Evolutionary conservation across 2,329 filamentous ascomycete species (phyloP).

Genomic region (Domatiomyces catenatus): DNA sequence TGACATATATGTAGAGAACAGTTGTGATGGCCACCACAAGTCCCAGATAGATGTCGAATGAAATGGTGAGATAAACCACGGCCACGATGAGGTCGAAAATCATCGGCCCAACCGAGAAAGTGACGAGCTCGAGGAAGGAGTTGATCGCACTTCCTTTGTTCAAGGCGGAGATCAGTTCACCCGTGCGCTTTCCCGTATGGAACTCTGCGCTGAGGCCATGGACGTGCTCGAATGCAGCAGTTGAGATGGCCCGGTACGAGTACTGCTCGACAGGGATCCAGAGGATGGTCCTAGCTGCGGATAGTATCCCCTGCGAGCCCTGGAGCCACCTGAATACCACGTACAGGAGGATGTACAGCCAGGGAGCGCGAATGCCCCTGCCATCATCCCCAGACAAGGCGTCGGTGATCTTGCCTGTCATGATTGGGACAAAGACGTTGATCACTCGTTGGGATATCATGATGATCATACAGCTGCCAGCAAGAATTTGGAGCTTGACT

Average conservation of each 20-base stretch:
- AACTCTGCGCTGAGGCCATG: conserved; percentile 92
- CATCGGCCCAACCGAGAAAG: conserved; percentile 92
- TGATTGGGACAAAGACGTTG: conserved; percentile 71
- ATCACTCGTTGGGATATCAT: conserved; percentile 67
- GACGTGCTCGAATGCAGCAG: conserved; percentile 92
- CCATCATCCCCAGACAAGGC: conserved; percentile 47
- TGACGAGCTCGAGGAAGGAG: conserved; percentile 88
- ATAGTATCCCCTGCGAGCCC: conserved; percentile 73
- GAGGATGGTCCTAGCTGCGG: conserved; percentile 63
- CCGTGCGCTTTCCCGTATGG: conserved; percentile 89
- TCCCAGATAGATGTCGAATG: conserved; percentile 78
- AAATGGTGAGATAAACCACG: conserved; percentile 61
- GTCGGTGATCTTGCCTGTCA: conserved; percentile 67
- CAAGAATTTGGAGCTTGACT: conserved; percentile 56
- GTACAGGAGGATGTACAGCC: conserved; percentile 59
- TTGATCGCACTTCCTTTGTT: conserved; percentile 96
- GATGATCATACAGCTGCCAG: conserved; percentile 67
- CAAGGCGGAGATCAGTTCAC: conserved; percentile 84
- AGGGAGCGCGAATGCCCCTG: conserved; percentile 44
- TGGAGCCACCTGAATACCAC: conserved; percentile 69
- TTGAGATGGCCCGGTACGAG: conserved; percentile 84
- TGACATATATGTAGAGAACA: conserved; percentile 92
- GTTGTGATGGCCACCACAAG: conserved; percentile 80
- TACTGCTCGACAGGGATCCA: conserved; percentile 98
- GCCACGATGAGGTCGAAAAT: conserved; percentile 76